Percentiles rank a stretch among this genome's conserved stretches.
phyloP scores from a whole-genome alignment of 306 rosid genomes.

The Ormosia emarginata region DNA sequence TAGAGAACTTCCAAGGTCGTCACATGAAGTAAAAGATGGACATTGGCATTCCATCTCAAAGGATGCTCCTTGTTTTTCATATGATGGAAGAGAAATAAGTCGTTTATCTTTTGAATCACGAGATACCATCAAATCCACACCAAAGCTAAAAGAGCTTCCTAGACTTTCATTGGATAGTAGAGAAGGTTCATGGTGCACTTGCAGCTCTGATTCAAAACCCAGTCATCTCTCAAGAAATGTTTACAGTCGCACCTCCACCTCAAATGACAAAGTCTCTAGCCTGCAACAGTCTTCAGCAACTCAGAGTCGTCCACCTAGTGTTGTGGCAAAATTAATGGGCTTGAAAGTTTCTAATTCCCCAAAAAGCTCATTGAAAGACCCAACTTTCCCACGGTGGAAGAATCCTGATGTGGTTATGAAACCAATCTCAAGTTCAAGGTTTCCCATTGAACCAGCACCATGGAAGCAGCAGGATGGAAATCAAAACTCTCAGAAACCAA shows the following conservation, averaged over 20 bases:
- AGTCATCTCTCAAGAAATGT: constrained; percentile 22
- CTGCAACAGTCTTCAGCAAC: constrained; percentile 28
- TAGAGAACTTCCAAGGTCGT: constrained; percentile 39
- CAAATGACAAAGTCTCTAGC: constrained; percentile 29
- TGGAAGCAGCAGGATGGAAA: constrained; percentile 65
- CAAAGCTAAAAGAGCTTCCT: constrained; percentile 56
- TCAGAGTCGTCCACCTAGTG: constrained; percentile 57
- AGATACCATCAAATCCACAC: constrained; percentile 37
- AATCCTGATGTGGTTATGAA: constrained; percentile 53
- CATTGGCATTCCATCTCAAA: constrained; percentile 39
- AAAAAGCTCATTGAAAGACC: constrained; percentile 39
- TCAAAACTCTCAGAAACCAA: constrained; percentile 39
- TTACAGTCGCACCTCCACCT: constrained; percentile 31
- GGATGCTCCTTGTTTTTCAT: constrained; percentile 65
- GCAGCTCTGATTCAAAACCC: constrained; percentile 29
- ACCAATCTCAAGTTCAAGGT: constrained; percentile 56
- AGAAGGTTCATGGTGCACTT: constrained; percentile 40
- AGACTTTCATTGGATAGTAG: constrained; percentile 72
- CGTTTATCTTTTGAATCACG: constrained; percentile 53
- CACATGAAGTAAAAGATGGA: constrained; percentile 49
- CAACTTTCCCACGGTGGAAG: constrained; percentile 48
- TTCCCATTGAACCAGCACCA: constrained; percentile 75
- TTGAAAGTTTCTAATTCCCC: constrained; percentile 48
- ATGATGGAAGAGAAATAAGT: constrained; percentile 56
- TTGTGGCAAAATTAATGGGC: constrained; percentile 86